Evolutionary conservation across 2,329 filamentous ascomycete genomes (phyloP), one percentile per base, ranked within the genome.

Genomic region (Macrophomina pseudophaseolina): DNA sequence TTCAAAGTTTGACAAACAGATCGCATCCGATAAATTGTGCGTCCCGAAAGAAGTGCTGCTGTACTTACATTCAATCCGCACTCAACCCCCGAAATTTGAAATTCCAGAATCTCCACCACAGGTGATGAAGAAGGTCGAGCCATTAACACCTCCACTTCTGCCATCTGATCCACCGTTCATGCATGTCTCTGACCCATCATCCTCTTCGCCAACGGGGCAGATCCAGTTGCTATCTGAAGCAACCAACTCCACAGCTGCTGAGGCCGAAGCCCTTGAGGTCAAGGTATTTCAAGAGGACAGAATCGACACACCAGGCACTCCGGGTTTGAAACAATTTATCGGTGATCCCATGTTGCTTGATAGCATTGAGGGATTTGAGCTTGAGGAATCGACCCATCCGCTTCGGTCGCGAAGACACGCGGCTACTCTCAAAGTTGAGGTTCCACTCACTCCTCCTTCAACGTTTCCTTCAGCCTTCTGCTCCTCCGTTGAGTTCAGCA

Each of bases 101-200:
- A 23, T 5, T 14, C 40, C 56, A 46, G 56, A 60, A 7, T 8
- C 40, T 2, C 12, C 28, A 1, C 40, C 6, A 4, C 3, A 14
- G 7, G 35, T 33, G 11, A 32, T 1, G 9, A 12, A 6, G 35
- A 8, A 5, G 8, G 18, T 30, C 32, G 40, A 66, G 16, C 75
- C 75, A 16, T 11, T 83, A n/a, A 81, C 82, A 2, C 83, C 83
- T n/a, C 82, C 82, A 4, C 70, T 86, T 8, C 74, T 85, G 18
- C 81, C 83, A 18, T 65, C 79, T 3, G 80, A 81, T 33, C 82
- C 81, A 32, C 71, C 76, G 6, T 63, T 73, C 33, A 75, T 71
- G 51, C 80, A 79, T 4, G 78, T 78, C 48, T 79, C 80, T 4
- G 56, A 56, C 28, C 51, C 65, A 1, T 16, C 32, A 5, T 59